Evolutionary conservation across 2,329 filamentous ascomycete species (phyloP).

Genomic region (Aspergillus sp.): DNA sequence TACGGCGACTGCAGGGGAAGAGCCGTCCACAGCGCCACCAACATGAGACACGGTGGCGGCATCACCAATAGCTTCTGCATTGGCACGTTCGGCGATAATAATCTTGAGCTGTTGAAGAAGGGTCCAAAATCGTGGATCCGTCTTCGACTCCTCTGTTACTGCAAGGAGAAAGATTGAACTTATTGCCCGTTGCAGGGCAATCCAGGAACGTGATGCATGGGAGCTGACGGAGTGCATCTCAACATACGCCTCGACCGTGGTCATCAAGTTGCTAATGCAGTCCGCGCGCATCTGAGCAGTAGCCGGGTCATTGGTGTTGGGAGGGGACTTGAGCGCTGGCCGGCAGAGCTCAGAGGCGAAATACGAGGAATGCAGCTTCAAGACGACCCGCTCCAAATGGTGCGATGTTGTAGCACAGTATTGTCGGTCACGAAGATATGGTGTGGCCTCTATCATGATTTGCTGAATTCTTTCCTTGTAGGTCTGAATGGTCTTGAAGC

Average conservation of each 20-base stretch:
- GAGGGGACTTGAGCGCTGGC: slow-evolving; percentile 55
- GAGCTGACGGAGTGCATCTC: slow-evolving; percentile 49
- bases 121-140: slow-evolving; percentile 36
- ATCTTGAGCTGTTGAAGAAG: slow-evolving; percentile 42
- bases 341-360: slow-evolving; percentile 62
- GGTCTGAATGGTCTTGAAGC: slow-evolving; percentile 52
- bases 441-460: slow-evolving; percentile 57
- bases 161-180: slow-evolving; percentile 48
- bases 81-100: slow-evolving; percentile 43
- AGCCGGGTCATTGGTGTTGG: slow-evolving; percentile 41
- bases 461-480: slow-evolving; percentile 57
- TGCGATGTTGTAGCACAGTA: slow-evolving; percentile 44
- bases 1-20: slow-evolving; percentile 24
- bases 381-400: slow-evolving; percentile 58
- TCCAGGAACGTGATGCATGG: slow-evolving; percentile 47
- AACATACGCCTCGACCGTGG: slow-evolving; percentile 59
- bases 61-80: slow-evolving; percentile 5
- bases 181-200: slow-evolving; percentile 46
- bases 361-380: slow-evolving; percentile 62
- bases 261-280: slow-evolving; percentile 55
- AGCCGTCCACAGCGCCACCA: slow-evolving; percentile 26
- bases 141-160: slow-evolving; percentile 44
- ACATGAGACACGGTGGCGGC: slow-evolving; percentile 19
- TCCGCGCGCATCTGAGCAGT: slow-evolving; percentile 46
- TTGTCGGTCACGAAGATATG: slow-evolving; percentile 54